These are phyloP conservation scores for Cryptosporidium sp. DNA, from an alignment of 169 alveolate species.

Conservation along the genomic window DNA sequence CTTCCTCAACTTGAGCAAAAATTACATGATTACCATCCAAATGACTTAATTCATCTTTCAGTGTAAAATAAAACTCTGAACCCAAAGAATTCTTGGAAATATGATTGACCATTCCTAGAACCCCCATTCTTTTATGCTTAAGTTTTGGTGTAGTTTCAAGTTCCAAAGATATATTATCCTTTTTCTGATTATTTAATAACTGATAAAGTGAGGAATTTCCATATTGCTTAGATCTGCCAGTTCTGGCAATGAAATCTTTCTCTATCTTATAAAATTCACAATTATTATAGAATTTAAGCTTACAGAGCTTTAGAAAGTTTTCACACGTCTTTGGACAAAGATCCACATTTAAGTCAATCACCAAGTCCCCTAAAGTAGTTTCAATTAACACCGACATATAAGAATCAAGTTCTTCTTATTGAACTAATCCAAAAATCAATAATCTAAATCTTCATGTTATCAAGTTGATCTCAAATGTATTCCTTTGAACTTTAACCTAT, in stretches of 20 bases:
- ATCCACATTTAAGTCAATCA: slow-evolving; percentile 86
- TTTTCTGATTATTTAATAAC: slow-evolving; percentile 47
- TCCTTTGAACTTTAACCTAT: background rate
- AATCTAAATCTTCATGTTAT: background rate
- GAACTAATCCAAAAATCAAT: background rate
- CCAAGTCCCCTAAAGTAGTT: slow-evolving; percentile 93
- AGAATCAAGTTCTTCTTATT: background rate
- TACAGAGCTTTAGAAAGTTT: slow-evolving; percentile 92
- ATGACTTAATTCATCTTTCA: slow-evolving; percentile 80
- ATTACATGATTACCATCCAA: slow-evolving; percentile 89
- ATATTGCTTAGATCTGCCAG: slow-evolving; percentile 81
- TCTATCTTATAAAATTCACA: slow-evolving; percentile 88
- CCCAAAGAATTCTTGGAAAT: slow-evolving; percentile 81
- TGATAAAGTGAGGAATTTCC: slow-evolving; percentile 77
- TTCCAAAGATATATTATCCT: slow-evolving; percentile 70
- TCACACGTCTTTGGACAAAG: slow-evolving; percentile 83
- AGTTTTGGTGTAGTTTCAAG: slow-evolving; percentile 81
- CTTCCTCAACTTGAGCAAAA: slow-evolving; percentile 91
- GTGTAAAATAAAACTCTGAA: slow-evolving; percentile 89
- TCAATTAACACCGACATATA: slow-evolving; percentile 92
- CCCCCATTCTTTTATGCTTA: slow-evolving; percentile 86
- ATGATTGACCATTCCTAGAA: slow-evolving; percentile 86
- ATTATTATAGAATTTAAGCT: slow-evolving; percentile 91
- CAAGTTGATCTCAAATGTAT: background rate
- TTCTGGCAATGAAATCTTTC: slow-evolving; percentile 88